phyloP scores from a whole-genome alignment of 371 early-diverging fungal species.

The Funneliformis caledonium region DNA sequence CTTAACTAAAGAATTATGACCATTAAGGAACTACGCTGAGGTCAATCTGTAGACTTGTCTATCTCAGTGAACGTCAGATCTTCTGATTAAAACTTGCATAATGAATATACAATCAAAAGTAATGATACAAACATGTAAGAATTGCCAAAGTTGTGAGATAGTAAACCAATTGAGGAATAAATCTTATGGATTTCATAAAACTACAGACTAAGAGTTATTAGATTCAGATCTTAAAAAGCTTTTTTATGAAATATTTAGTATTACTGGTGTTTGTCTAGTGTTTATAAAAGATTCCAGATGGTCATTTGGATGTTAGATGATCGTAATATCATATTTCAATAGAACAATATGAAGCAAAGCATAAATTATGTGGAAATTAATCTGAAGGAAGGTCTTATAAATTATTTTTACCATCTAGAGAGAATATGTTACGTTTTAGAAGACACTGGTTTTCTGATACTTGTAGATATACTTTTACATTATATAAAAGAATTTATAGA shows the following conservation, averaged over 20 bases:
- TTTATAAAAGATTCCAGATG: constrained; percentile 25
- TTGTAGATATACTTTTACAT: no score
- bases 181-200: constrained; percentile 20
- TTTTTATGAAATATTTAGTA: constrained; percentile 19
- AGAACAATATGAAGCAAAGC: constrained; percentile 27
- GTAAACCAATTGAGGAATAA: not conserved
- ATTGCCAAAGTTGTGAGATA: constrained; percentile 25
- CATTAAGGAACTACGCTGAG: constrained; percentile 15
- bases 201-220: constrained; percentile 8
- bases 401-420: constrained; percentile 23
- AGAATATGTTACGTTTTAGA: constrained; percentile 18
- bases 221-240: not conserved
- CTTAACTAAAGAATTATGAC: not conserved
- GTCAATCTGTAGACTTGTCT: constrained; percentile 9
- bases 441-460: no score
- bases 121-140: constrained; percentile 9
- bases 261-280: constrained; percentile 28
- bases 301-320: constrained; percentile 38
- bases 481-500: no score
- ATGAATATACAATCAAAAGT: not conserved
- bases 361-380: constrained; percentile 3
- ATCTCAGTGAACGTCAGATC: constrained; percentile 15
- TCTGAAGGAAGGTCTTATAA: constrained; percentile 35
- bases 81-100: not conserved
- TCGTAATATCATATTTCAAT: constrained; percentile 20